Evolutionary conservation across 345 rosid species (phyloP), one percentile per base, ranked within the genome.

Genomic region (Hypericum androsaemum): DNA sequence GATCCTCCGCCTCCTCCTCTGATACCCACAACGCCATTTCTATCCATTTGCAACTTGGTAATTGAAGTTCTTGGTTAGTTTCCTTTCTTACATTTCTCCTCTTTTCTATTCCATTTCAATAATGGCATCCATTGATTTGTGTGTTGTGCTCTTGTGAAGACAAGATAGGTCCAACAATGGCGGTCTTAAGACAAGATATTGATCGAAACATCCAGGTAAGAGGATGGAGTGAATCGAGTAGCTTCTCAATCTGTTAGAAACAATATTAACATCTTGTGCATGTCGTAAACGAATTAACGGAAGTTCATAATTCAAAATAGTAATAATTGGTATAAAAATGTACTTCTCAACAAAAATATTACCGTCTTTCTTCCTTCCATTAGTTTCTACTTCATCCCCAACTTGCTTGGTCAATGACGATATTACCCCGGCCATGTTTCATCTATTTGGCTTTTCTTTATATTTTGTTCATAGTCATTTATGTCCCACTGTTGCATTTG

Each of bases 101-200:
- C 11, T 47, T 5, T 35, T 3, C n/a, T 28, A 12, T 62, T 44
- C 12, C 5, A 43, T 52, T 37, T 7, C 1, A 36, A 13, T n/a
- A 40, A 37, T 32, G 36, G 53, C 37, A 8, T 6, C 49, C 44
- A 28, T 60, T 45, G n/a, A 40, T 42, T 53, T 22, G 50, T 15
- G 48, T 45, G 14, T 22, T 22, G 32, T 50, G 16, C 12, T 42
- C 54, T 58, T 7, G 10, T 80, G 74, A 78, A 92, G 98, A 92
- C 83, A 84, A 83, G 83, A 80, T 92, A 61, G 98, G 96, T 45
- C 98, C 98, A 50, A 87, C 89, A 53, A 84, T 92, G 98, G 83
- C 80, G 40, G 96, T 92, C 62, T 78, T 92, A 37, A 72, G 98
- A 75, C 92, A 82, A 67, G 98, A 92, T 69, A 69, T 87, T 39